Conservation (phyloP, 257 asterid species). For the Nicotiana sylvestris region DNA sequence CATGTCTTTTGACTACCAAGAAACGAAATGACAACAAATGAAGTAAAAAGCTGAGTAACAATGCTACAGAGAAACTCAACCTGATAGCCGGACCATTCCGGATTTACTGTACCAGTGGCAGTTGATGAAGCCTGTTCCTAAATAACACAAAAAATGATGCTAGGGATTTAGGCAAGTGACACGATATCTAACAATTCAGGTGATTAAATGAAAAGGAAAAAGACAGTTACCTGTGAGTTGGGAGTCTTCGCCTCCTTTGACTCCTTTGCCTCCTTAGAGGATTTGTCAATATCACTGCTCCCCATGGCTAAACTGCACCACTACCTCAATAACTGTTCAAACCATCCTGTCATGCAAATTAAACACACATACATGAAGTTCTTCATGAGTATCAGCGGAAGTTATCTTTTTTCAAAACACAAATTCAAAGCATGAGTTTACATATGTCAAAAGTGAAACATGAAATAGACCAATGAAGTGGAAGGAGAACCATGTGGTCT, state of each 20-base stretch:
- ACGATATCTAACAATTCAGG: background rate
- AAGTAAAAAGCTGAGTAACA: conserved; percentile 11
- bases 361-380: background rate
- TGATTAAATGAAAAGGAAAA: background rate
- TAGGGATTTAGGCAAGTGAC: background rate
- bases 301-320: conserved; percentile 54
- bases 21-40: conserved; percentile 8
- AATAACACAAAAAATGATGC: conserved; percentile 6
- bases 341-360: conserved; percentile 33
- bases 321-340: conserved; percentile 27
- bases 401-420: background rate
- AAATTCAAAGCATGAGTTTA: background rate
- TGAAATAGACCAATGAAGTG: background rate
- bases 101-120: conserved; percentile 50
- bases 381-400: conserved; percentile 1
- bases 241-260: conserved; percentile 72
- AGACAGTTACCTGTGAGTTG: conserved; percentile 45
- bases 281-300: conserved; percentile 73
- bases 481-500: no score
- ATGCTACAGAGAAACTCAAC: conserved; percentile 33
- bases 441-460: background rate
- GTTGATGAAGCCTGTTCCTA: conserved; percentile 74
- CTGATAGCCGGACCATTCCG: conserved; percentile 97
- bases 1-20: conserved; percentile 18
- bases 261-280: conserved; percentile 76